Base-by-base conservation (phyloP, 2,329 filamentous ascomycete species). In the Nemania bipapillata region DNA sequence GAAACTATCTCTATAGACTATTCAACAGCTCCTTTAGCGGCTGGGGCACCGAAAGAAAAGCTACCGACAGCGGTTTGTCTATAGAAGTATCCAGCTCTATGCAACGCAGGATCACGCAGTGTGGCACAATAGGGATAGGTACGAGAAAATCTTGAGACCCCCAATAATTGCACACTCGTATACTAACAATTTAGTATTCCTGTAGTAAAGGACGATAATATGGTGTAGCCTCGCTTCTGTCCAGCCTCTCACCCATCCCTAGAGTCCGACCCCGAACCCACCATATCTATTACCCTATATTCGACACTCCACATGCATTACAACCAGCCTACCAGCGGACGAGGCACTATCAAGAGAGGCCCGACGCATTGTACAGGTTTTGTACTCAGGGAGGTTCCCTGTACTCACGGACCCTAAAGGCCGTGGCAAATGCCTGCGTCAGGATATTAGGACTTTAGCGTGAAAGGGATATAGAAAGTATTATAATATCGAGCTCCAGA, bases 311-410 rank as follows among this genome's bases (percentile, higher is more conserved):
- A n/a, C n/a, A n/a, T n/a, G n/a, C n/a, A n/a, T n/a, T n/a, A n/a
- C n/a, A n/a, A n/a, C n/a, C n/a, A n/a, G n/a, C n/a, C n/a, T n/a
- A n/a, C n/a, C n/a, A n/a, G 7, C 26, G 15, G 20, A 54, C 20
- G 4, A 49, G 12, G 22, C 26, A n/a, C 22, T 20, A 28, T 15
- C 15, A 24, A 24, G n/a, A 4, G 9, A 9, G 5, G 32, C 12
- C 22, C 17, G 62, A 53, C 52, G 56, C 53, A 65, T 37, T 45
- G 62, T 62, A 53, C 56, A 61, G 66, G 66, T 61, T 61, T 65
- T 62, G 56, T 40, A 68, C 62, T 65, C 56, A 64, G 24, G 62
- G 62, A 62, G 56, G 56, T 65, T 68, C 45, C 66, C 61, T 58
- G 52, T 57, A 49, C 56, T 60, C 59, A 47, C 42, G 24, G 11